Evolutionary conservation across 441 rosid species (phyloP).

Genomic region (Croton laevigatus): DNA sequence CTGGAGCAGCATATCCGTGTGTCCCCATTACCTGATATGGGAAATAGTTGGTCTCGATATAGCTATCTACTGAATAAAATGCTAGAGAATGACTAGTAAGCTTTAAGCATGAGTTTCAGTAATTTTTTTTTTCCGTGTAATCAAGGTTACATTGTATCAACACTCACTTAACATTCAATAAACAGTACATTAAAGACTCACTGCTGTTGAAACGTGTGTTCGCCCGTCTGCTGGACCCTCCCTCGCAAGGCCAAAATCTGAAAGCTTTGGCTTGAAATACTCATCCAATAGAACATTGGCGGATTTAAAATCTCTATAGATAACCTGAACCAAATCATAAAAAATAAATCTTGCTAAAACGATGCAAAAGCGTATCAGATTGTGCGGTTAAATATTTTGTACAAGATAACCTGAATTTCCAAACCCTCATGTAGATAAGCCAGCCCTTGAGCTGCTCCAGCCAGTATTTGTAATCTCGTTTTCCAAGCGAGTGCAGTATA

Average conservation of each 20-base stretch:
- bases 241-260: conserved; percentile 91
- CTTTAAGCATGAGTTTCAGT: too few species aligned
- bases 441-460: conserved; percentile 60
- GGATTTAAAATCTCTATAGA: conserved; percentile 72
- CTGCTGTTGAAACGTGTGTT: conserved; percentile 83
- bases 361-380: neutral
- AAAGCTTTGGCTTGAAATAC: conserved; percentile 62
- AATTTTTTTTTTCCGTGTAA: too few species aligned
- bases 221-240: conserved; percentile 71
- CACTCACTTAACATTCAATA: too few species aligned
- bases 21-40: conserved; percentile 68
- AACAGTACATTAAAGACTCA: conserved; percentile 33
- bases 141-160: too few species aligned
- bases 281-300: conserved; percentile 69
- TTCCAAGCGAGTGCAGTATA: conserved; percentile 58
- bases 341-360: neutral
- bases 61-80: neutral
- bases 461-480: conserved; percentile 52
- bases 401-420: conserved; percentile 52
- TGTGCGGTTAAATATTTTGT: neutral
- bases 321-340: conserved; percentile 39
- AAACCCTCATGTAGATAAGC: conserved; percentile 57
- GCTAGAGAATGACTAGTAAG: too few species aligned
- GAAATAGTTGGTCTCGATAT: neutral
- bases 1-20: conserved; percentile 87